phyloP scores from a whole-genome alignment of 2,329 filamentous ascomycete species.

The Zasmidium cellare region DNA sequence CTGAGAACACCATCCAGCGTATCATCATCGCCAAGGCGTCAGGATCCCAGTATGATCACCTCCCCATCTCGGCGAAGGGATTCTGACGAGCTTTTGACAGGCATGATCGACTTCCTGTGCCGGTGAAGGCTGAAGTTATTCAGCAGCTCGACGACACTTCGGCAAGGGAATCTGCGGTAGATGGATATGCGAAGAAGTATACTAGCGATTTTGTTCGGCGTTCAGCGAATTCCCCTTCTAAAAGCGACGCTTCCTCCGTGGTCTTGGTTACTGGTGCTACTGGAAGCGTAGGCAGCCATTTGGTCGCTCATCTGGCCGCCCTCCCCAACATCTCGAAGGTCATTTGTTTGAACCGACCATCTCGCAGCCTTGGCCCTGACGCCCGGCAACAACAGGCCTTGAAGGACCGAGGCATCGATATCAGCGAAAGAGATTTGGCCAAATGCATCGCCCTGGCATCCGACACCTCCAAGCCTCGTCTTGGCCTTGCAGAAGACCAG shows the following conservation, averaged over 20 bases:
- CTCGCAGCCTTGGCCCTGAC: slow-evolving; percentile 19
- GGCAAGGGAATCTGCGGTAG: no score
- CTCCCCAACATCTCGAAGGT: slow-evolving; percentile 34
- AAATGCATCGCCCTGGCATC: slow-evolving; percentile 51
- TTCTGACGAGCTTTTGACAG: no score
- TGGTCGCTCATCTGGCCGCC: slow-evolving; percentile 34
- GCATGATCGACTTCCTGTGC: no score
- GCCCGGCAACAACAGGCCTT: slow-evolving; percentile 37
- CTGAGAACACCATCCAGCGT: not conserved
- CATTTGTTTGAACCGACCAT: slow-evolving; percentile 51
- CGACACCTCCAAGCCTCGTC: slow-evolving; percentile 48
- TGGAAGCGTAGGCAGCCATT: slow-evolving; percentile 42
- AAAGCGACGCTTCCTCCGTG: not conserved
- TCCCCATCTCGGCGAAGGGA: not conserved
- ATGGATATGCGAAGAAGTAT: no score
- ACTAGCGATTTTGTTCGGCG: no score
- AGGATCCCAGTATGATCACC: not conserved
- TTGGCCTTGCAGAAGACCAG: slow-evolving; percentile 47
- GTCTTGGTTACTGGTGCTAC: slow-evolving; percentile 37
- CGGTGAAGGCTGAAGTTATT: no score
- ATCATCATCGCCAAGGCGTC: not conserved
- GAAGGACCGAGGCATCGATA: slow-evolving; percentile 14
- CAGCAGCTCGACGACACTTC: no score
- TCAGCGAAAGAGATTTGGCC: slow-evolving; percentile 15
- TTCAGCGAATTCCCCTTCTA: no score